Percentiles rank a stretch among this genome's conserved stretches.
These are phyloP conservation scores for Chlorella sp. DNA, from an alignment of 139 green algal species.

Conservation along the genomic window DNA sequence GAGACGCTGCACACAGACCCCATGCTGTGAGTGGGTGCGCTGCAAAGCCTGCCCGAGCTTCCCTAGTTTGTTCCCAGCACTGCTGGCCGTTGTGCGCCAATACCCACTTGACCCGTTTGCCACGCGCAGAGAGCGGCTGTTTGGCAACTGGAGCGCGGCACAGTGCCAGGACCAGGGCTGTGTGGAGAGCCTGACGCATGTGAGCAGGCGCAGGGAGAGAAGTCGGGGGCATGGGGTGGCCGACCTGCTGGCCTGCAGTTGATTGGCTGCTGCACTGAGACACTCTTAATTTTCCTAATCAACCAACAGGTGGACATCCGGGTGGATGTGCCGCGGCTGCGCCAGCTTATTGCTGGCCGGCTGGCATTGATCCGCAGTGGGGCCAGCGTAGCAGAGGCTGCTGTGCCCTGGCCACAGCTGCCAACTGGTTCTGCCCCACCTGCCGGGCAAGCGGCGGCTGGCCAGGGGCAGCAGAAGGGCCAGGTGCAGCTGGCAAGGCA, in stretches of 20 bases:
- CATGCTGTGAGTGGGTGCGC: slow-evolving; percentile 43
- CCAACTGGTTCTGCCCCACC: background rate
- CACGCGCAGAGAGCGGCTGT: background rate
- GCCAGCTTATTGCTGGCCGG: slow-evolving; percentile 57
- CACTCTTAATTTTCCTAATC: no score
- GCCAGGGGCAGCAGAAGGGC: background rate
- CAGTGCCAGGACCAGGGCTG: background rate
- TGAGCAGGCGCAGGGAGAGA: no score
- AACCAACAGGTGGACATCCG: slow-evolving; percentile 67
- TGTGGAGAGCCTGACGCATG: background rate
- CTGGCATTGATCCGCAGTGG: slow-evolving; percentile 66
- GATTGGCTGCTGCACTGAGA: no score
- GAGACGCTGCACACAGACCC: slow-evolving; percentile 78
- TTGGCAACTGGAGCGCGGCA: background rate
- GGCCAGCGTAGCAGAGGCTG: slow-evolving; percentile 46
- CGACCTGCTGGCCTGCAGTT: no score
- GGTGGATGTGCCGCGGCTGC: slow-evolving; percentile 64
- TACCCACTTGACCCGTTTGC: no score
- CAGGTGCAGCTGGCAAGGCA: no score
- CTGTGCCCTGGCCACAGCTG: slow-evolving; percentile 58
- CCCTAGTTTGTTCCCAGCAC: no score
- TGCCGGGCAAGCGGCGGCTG: background rate
- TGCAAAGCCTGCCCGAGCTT: no score
- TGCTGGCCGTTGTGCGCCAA: no score
- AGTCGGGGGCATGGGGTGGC: no score